A percentile compares a stretch with the other conserved stretches of the same genome.
These are phyloP conservation scores for Monosporozyma aerobia DNA, from an alignment of 805 yeast genomes.

Conservation along the genomic window DNA sequence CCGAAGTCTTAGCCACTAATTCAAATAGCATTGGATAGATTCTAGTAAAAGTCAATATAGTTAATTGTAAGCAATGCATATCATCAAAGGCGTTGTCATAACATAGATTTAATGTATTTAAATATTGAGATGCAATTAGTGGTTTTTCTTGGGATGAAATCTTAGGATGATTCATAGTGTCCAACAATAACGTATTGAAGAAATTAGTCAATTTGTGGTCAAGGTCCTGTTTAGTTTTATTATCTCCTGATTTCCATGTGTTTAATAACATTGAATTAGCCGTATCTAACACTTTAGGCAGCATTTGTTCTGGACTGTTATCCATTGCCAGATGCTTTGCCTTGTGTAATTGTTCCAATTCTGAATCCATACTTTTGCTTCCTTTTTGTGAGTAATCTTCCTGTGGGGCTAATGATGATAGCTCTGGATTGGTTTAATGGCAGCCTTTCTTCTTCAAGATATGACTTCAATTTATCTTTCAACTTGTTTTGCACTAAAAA, in stretches of 20 bases:
- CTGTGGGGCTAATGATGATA: not conserved
- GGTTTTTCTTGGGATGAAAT: slow-evolving; percentile 24
- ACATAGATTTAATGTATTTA: slow-evolving; percentile 17
- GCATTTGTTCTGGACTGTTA: slow-evolving; percentile 22
- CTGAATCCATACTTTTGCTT: slow-evolving; percentile 1
- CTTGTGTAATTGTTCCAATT: slow-evolving; percentile 20
- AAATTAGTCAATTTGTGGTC: slow-evolving; percentile 16
- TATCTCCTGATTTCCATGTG: slow-evolving; percentile 4
- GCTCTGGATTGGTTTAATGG: no score
- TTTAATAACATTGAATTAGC: slow-evolving; percentile 15
- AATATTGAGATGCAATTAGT: slow-evolving; percentile 23
- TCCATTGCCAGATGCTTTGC: slow-evolving; percentile 27
- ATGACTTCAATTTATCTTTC: not conserved
- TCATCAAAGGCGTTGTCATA: slow-evolving; percentile 21
- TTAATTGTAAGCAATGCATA: slow-evolving; percentile 29
- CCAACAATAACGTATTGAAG: slow-evolving; percentile 17
- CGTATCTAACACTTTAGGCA: slow-evolving; percentile 28
- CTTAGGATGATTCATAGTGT: slow-evolving; percentile 17
- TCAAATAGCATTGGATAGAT: slow-evolving; percentile 41
- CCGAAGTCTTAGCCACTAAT: slow-evolving; percentile 35
- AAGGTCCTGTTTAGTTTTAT: slow-evolving; percentile 1
- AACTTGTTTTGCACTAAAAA: no score
- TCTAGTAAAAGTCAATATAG: slow-evolving; percentile 34
- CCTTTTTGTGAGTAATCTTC: not conserved
- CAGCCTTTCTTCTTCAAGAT: no score